These are phyloP conservation scores for Flaveria brownii DNA, from an alignment of 129 eudicot species.

Conservation along the genomic window DNA sequence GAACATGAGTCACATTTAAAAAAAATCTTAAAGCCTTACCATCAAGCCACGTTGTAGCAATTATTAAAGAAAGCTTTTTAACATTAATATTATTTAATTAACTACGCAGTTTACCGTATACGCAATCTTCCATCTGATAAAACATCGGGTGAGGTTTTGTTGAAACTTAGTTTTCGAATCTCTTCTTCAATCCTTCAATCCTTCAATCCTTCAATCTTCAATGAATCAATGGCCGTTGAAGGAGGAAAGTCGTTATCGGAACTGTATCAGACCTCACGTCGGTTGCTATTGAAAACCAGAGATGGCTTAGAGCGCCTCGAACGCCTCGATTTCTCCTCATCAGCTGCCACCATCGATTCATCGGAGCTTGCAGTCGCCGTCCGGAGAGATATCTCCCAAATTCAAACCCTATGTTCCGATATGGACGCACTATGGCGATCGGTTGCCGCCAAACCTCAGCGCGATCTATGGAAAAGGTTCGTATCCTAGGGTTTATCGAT, in stretches of 20 bases:
- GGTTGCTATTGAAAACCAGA: conserved; percentile 56
- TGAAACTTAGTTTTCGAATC: not conserved
- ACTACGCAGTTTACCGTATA: not conserved
- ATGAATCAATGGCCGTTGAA: conserved; percentile 47
- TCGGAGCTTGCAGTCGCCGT: conserved; percentile 50
- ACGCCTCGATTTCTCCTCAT: conserved; percentile 36
- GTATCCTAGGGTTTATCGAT: not conserved
- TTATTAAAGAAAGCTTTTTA: too few relatives aligned
- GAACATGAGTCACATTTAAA: too few relatives aligned
- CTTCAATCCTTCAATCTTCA: too few relatives aligned
- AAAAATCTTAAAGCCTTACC: too few relatives aligned
- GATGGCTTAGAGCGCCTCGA: conserved; percentile 80
- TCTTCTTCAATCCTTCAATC: not conserved
- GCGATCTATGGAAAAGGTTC: conserved; percentile 95
- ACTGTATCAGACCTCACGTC: conserved; percentile 63
- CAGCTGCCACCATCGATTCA: conserved; percentile 35
- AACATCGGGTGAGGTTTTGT: not conserved
- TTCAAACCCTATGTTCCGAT: conserved; percentile 65
- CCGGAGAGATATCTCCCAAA: conserved; percentile 58
- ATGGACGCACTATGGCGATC: conserved; percentile 93
- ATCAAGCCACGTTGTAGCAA: too few relatives aligned
- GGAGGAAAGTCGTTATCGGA: conserved; percentile 71
- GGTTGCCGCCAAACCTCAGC: conserved; percentile 76
- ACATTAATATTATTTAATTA: too few relatives aligned
- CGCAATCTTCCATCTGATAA: not conserved